Base-by-base conservation (phyloP, 2,329 filamentous ascomycete species). In the Lecanoromycetidae sp. region DNA sequence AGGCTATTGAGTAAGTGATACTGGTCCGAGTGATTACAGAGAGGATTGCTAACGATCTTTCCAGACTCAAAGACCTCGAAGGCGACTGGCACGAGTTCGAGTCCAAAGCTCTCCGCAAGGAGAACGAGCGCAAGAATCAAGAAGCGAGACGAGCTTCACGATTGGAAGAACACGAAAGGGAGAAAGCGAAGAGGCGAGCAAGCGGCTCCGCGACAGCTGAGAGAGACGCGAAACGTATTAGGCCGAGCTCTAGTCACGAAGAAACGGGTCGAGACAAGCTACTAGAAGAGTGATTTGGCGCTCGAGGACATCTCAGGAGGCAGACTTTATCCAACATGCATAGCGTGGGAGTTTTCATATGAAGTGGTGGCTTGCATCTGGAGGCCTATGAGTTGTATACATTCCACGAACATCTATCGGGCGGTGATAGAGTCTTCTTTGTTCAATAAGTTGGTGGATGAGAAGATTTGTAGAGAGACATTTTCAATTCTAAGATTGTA, bases 51-150 rank as follows among this genome's bases (percentile, higher is more conserved):
- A 51, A 57, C 44, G 22, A 9, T 17, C 37, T 45, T 27, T 30
- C 49, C 53, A 85, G 84, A 58, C 75, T 98, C 41, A 79, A 82
- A 50, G 71, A 80, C 40, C 74, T 98, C 25, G 79, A 91, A 57
- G 91, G 91, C 19, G 91, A 98, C 58, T 98, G 91, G 91, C 91
- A 98, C 61, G 91, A 98, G 62, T 94, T 96, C 58, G 91, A 98
- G 67, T 94, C 87, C 47, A 98, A 98, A 67, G 88, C 87, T 13
- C 72, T 94, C 22, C 76, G 91, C 26, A 91, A 91, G 56, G 88
- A 95, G 63, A 90, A 87, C 57, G 86, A 91, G 62, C 77, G 77
- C 46, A 66, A 68, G 48, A 77, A 81, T 51, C 71, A 74, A 52
- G 76, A 79, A 57, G 70, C 69, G 15, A 64, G 74, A 44, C 65